Evolutionary conservation across 768 basidiomycete species (phyloP), one percentile per base, ranked within the genome.

Genomic region (Stropharia rugosoannulata): DNA sequence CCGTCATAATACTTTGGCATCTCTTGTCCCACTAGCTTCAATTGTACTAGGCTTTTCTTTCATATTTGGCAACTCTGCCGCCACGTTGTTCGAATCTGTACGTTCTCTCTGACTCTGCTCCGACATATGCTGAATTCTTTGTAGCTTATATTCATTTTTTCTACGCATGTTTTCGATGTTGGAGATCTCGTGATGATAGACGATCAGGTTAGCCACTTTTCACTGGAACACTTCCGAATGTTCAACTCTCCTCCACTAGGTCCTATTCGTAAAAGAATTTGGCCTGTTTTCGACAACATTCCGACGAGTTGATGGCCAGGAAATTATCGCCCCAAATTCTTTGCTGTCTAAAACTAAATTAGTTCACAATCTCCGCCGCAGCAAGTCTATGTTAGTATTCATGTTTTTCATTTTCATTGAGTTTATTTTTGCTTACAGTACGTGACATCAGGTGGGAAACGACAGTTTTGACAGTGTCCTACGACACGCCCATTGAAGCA

Each of bases 101-200:
- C 53, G 81, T 68, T 10, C 2, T 16, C 46, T 35, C 15, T 25
- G 32, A 51, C 29, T 29, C 22, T 13, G 44, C 12, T n/a, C 19
- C 5, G 3, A 1, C 32, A 22, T 10, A n/a, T 0, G 7, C 13
- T 54, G 15, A 54, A 13, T 12, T 18, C 29, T 15, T 11, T 12
- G 15, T 48, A 89, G 88, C 79, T 92, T 18, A 87, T 92, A 63
- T 92, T 92, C 73, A 90, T 91, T 56, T 90, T 91, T 68, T 87
- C 86, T 1, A 91, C 90, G 0, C 90, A 92, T 64, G 86, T 89
- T n/a, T 92, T 88, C 60, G 89, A 91, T 66, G 86, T 92, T 6
- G 90, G 90, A 6, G 90, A 93, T 62, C 70, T 91, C 29, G 86
- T 92, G 6, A 82, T 92, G 79, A 90, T 93, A 59, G 90, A 92